Base-by-base conservation (phyloP, 306 rosid species). In the Luffa aegyptiaca region DNA sequence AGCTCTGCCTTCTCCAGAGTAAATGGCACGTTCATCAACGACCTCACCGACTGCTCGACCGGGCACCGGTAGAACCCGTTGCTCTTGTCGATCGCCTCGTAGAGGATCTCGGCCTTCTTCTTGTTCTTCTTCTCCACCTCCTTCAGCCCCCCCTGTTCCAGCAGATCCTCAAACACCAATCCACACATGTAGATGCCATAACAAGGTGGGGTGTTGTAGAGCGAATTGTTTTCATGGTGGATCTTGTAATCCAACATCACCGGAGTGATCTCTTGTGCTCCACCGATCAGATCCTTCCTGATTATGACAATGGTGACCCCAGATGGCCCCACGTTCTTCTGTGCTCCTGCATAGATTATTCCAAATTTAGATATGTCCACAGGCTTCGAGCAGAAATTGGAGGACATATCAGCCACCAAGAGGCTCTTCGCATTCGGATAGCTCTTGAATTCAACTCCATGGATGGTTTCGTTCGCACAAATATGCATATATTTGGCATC, bases 251-350 rank as follows among this genome's bases (percentile, higher is more conserved):
- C 99, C 66, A 95, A 86, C 99, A 95, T 95, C 75, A 95, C 87
- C 20, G 97, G 99, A 2, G 99, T 91, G 33, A 79, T 5, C n/a
- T 18, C 84, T 62, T 88, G 99, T 5, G 97, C 90, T 63, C 84
- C 86, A 1, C 97, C 99, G 48, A 95, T 90, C 83, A 95, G 88
- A 86, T 95, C 97, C 69, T 95, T 95, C 82, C 90, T 85, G 46
- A 95, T 63, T 10, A 95, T 95, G 76, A 91, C 97, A 75, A 93
- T 79, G 36, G 99, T 90, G n/a, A 95, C 99, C 46, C 99, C 99
- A 14, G 99, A 88, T 1, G 97, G 99, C 2, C 97, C 97, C 63
- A 95, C 97, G 46, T 95, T 95, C 85, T 95, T 95, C 93, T 95
- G 97, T 0, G 97, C 99, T 6, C 99, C 99, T 0, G 97, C 99